Conservation (phyloP, 2,329 filamentous ascomycete species). For the Phaeosphaeriaceae sp. region DNA sequence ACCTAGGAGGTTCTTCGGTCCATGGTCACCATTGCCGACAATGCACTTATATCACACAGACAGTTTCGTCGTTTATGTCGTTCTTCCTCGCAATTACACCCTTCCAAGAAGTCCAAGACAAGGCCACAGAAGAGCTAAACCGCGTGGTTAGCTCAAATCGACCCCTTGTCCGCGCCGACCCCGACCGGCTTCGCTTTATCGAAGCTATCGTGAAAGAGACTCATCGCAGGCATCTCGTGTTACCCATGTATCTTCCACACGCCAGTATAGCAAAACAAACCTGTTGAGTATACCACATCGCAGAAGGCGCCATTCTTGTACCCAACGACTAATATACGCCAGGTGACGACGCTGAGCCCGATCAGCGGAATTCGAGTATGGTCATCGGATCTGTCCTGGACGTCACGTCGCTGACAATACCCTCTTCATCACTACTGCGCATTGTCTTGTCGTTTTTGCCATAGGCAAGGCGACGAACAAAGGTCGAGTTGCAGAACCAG, state of each 20-base stretch:
- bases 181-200: conserved; percentile 44
- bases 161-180: conserved; percentile 42
- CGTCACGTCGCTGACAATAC: conserved; percentile 52
- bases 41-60: conserved; percentile 31
- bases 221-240: conserved; percentile 40
- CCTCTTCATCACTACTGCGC: conserved; percentile 52
- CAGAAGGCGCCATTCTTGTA: conserved; percentile 38
- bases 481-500: conserved; percentile 46
- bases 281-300: conserved; percentile 49
- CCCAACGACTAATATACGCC: conserved; percentile 28
- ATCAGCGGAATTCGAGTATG: conserved; percentile 52
- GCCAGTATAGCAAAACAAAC: conserved; percentile 41
- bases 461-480: conserved; percentile 48
- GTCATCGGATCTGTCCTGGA: conserved; percentile 53
- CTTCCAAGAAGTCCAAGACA: conserved; percentile 34
- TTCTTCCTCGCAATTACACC: conserved; percentile 62
- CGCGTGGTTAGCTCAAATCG: conserved; percentile 34
- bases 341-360: conserved; percentile 43
- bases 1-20: too few relatives aligned
- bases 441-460: conserved; percentile 56
- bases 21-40: background rate
- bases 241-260: conserved; percentile 45
- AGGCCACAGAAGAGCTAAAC: conserved; percentile 40
- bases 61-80: conserved; percentile 48
- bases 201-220: conserved; percentile 39